Percentiles rank a stretch among this genome's conserved stretches.
These are phyloP conservation scores for Afroboletus lepidellus DNA, from an alignment of 1,284 basidiomycete genomes.

Conservation along the genomic window DNA sequence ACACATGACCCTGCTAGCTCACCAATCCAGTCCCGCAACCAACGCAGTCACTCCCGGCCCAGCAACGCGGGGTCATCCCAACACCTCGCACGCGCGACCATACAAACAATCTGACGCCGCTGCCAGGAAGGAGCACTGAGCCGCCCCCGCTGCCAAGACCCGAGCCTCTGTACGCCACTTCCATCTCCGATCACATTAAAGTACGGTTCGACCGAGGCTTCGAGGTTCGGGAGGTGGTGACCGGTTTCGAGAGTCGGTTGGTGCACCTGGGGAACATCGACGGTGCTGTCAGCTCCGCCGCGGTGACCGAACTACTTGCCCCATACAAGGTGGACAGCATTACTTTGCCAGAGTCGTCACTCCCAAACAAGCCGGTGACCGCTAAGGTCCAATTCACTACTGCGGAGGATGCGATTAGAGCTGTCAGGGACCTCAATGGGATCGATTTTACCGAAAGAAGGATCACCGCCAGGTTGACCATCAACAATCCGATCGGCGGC, in stretches of 20 bases:
- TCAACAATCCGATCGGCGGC: slow-evolving; percentile 29
- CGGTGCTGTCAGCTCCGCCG: slow-evolving; percentile 4
- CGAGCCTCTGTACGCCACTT: slow-evolving; percentile 19
- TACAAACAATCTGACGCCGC: neutral
- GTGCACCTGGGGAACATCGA: slow-evolving; percentile 38
- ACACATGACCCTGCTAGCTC: neutral
- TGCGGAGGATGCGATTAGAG: slow-evolving; percentile 47
- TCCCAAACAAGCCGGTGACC: slow-evolving; percentile 22
- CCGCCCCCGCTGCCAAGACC: slow-evolving; percentile 10
- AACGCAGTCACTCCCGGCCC: neutral
- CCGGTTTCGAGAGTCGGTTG: slow-evolving; percentile 44
- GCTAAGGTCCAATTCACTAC: slow-evolving; percentile 47
- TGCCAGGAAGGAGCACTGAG: neutral
- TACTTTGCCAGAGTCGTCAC: slow-evolving; percentile 26
- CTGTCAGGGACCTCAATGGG: slow-evolving; percentile 49
- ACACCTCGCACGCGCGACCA: neutral
- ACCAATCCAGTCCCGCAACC: neutral
- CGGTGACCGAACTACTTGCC: slow-evolving; percentile 18
- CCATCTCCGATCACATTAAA: slow-evolving; percentile 31
- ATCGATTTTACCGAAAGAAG: slow-evolving; percentile 35
- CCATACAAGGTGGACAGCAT: slow-evolving; percentile 46
- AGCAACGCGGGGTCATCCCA: neutral
- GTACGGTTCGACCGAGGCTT: slow-evolving; percentile 43
- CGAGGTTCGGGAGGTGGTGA: slow-evolving; percentile 36
- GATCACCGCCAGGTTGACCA: slow-evolving; percentile 35